Evolutionary conservation across 148 eudicot species (phyloP).

Genomic region (Cornus suecica): DNA sequence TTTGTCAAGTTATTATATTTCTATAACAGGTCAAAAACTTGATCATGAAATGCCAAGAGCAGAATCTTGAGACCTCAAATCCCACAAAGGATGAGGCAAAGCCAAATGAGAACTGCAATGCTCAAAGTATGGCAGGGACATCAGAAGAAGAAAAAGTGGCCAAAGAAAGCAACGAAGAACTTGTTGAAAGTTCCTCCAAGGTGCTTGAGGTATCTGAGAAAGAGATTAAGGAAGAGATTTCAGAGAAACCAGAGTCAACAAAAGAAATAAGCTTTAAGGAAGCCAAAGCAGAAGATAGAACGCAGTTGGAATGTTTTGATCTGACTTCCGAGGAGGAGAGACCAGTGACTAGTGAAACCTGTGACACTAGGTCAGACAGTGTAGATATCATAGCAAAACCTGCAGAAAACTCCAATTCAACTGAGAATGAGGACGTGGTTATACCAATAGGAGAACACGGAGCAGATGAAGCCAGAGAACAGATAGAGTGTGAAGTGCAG

Average conservation of each 20-base stretch:
- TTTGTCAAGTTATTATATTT: slow-evolving; percentile 3
- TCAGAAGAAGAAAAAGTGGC: slow-evolving; percentile 6
- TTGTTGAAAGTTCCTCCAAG: slow-evolving; percentile 4
- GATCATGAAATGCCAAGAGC: neutral
- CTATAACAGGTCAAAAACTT: slow-evolving; percentile 5
- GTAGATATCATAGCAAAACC: neutral
- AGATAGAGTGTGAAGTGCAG: slow-evolving; percentile 2
- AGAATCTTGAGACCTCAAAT: neutral
- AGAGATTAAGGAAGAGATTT: slow-evolving; percentile 13
- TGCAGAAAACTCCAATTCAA: neutral
- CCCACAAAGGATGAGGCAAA: neutral
- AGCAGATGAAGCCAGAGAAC: slow-evolving; percentile 2
- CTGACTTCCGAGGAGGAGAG: slow-evolving; percentile 7
- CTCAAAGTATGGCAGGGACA: slow-evolving; percentile 3
- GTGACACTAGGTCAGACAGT: slow-evolving; percentile 4
- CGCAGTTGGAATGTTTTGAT: neutral
- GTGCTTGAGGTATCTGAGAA: slow-evolving; percentile 16
- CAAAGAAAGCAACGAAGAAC: neutral
- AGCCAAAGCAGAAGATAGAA: slow-evolving; percentile 2
- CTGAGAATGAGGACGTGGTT: neutral
- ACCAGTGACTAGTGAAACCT: neutral
- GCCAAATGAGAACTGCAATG: neutral
- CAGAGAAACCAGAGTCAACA: slow-evolving; percentile 1
- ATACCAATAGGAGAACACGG: slow-evolving; percentile 4
- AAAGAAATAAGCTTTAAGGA: slow-evolving; percentile 1